Evolutionary conservation across 352 stramenopile species (phyloP).

Genomic region (Globisporangium cystogenes): DNA sequence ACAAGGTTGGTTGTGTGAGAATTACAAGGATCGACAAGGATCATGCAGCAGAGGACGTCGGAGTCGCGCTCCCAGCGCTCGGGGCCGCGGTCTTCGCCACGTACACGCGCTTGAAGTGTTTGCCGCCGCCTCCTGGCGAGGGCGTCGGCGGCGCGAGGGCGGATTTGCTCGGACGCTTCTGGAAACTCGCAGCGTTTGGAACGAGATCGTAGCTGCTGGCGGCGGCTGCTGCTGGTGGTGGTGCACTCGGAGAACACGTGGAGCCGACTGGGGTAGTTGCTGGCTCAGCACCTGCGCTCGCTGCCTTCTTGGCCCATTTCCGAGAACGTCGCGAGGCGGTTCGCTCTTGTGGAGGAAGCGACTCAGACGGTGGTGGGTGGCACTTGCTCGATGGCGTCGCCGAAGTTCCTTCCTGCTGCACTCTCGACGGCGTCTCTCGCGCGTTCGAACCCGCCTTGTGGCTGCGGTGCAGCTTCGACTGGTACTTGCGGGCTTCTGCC

Average conservation of each 20-base stretch:
- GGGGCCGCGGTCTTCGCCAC: slow-evolving; percentile 14
- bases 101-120: slow-evolving; percentile 27
- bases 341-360: neutral
- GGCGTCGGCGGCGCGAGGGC: neutral
- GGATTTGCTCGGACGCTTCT: slow-evolving; percentile 11
- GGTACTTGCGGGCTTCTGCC: neutral
- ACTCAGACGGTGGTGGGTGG: neutral
- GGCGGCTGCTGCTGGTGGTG: neutral
- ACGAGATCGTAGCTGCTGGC: neutral
- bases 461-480: neutral
- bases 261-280: no score
- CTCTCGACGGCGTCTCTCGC: neutral
- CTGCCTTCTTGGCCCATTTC: neutral
- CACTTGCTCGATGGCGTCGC: neutral
- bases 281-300: neutral
- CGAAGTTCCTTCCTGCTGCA: neutral
- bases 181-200: neutral
- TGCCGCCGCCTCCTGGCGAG: neutral
- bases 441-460: neutral
- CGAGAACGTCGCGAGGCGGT: neutral
- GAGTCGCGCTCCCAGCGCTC: neutral
- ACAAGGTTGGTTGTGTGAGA: no score
- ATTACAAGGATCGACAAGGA: no score
- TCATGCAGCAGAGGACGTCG: slow-evolving; percentile 1
- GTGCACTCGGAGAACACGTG: neutral